phyloP scores from a whole-genome alignment of 1,139 yeast species.

The Debaryomyces nepalensis region DNA sequence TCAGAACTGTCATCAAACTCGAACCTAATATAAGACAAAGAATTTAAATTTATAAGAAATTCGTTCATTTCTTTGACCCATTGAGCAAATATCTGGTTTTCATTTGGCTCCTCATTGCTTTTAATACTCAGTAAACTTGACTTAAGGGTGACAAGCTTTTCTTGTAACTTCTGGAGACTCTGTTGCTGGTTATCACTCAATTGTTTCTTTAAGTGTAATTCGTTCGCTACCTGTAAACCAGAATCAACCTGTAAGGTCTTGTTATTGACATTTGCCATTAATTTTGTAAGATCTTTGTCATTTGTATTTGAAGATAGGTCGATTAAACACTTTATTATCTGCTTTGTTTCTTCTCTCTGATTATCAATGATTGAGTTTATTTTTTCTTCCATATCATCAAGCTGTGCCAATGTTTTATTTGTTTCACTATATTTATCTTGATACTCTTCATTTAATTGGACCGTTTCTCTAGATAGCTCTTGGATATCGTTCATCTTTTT shows the following conservation, averaged over 20 bases:
- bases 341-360: constrained; percentile 14
- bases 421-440: constrained; percentile 18
- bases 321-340: constrained; percentile 14
- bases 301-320: constrained; percentile 15
- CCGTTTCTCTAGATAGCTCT: constrained; percentile 23
- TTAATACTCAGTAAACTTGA: constrained; percentile 7
- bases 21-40: constrained; percentile 2
- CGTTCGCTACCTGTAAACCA: constrained; percentile 12
- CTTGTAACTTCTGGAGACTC: constrained; percentile 12
- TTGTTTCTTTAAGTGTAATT: constrained; percentile 14
- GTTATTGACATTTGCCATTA: constrained; percentile 13
- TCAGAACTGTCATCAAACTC: constrained; percentile 5
- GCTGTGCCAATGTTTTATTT: constrained; percentile 21
- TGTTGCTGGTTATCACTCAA: constrained; percentile 14
- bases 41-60: constrained; percentile 25
- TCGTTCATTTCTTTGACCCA: constrained; percentile 38
- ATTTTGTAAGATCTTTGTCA: constrained; percentile 15
- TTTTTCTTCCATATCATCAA: constrained; percentile 24
- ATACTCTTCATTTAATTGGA: constrained; percentile 24
- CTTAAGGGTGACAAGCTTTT: constrained; percentile 14
- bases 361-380: constrained; percentile 22
- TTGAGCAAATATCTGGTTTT: constrained; percentile 28
- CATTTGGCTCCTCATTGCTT: constrained; percentile 10
- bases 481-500: constrained; percentile 26
- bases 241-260: constrained; percentile 13